These are phyloP conservation scores for Kandelia obovata DNA, from an alignment of 345 rosid species.

Conservation along the genomic window DNA sequence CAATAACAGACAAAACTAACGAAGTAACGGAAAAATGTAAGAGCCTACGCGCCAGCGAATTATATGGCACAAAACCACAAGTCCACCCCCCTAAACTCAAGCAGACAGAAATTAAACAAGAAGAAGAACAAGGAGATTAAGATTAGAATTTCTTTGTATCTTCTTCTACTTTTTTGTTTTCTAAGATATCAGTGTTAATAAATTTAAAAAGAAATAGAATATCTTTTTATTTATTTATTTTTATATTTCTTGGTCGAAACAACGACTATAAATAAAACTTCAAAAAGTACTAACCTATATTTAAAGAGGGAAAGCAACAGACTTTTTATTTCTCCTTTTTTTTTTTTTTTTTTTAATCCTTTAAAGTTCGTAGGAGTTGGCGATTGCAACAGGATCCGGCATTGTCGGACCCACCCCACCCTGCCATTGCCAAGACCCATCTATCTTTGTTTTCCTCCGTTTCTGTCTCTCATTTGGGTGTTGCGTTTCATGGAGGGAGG, in stretches of 20 bases:
- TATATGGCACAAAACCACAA: too few species aligned
- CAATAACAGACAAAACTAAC: neutral
- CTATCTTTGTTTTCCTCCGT: slow-evolving; percentile 13
- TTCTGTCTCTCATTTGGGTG: slow-evolving; percentile 2
- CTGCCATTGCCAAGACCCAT: neutral
- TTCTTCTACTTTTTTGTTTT: too few species aligned
- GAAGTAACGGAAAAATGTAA: neutral
- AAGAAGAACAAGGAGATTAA: neutral
- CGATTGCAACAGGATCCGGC: slow-evolving; percentile 31
- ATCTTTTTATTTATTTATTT: too few species aligned
- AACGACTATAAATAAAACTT: neutral
- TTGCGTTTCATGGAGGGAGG: slow-evolving; percentile 4
- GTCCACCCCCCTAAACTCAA: too few species aligned
- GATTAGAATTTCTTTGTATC: neutral
- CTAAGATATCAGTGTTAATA: too few species aligned
- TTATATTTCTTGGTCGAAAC: too few species aligned
- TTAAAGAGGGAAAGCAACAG: too few species aligned
- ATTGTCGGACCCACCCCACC: slow-evolving; percentile 33
- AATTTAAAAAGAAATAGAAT: too few species aligned
- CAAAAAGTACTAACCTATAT: neutral
- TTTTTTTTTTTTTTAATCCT: neutral
- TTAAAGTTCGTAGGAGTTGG: neutral
- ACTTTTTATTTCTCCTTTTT: neutral
- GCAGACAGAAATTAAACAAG: too few species aligned
- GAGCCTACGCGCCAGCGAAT: too few species aligned